Percentiles rank a stretch among this genome's conserved stretches.
Conservation (phyloP, 805 yeast species). For the Candida nemodendra region DNA sequence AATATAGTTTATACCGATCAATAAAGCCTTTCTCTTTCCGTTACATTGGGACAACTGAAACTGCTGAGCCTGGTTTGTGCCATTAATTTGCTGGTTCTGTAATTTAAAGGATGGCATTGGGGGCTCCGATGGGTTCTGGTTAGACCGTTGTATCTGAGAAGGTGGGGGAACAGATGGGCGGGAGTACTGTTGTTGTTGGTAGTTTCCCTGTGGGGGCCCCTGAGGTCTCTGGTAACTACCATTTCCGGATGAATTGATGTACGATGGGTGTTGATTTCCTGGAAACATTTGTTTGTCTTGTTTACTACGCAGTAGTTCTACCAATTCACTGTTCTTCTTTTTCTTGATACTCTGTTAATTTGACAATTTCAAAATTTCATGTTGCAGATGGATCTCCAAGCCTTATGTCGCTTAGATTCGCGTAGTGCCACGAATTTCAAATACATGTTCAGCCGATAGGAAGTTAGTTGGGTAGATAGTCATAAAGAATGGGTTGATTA, state of each 20-base stretch:
- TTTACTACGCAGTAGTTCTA: no score
- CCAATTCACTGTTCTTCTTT: no score
- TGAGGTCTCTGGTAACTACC: slow-evolving; percentile 19
- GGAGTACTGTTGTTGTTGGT: slow-evolving; percentile 8
- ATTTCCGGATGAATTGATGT: slow-evolving; percentile 8
- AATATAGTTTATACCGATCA: slow-evolving; percentile 76
- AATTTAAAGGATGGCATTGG: slow-evolving; percentile 19
- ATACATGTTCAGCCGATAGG: no score
- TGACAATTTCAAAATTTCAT: no score
- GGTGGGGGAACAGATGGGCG: slow-evolving; percentile 17
- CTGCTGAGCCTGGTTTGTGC: slow-evolving; percentile 31
- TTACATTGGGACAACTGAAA: slow-evolving; percentile 65
- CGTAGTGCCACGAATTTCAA: no score
- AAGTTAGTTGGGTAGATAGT: no score
- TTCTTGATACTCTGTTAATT: no score
- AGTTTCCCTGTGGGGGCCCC: slow-evolving; percentile 14
- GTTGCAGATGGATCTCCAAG: no score
- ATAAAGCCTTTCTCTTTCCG: slow-evolving; percentile 71
- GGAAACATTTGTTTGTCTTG: no score
- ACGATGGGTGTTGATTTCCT: slow-evolving; percentile 17
- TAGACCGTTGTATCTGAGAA: slow-evolving; percentile 14
- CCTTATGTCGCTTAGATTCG: no score
- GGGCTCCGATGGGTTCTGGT: slow-evolving; percentile 14
- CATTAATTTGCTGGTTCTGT: slow-evolving; percentile 28
- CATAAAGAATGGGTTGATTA: no score